Percentiles rank a stretch among this genome's conserved stretches.
Conservation (phyloP, 495 filamentous ascomycete genomes). For the Penicillium goetzii region DNA sequence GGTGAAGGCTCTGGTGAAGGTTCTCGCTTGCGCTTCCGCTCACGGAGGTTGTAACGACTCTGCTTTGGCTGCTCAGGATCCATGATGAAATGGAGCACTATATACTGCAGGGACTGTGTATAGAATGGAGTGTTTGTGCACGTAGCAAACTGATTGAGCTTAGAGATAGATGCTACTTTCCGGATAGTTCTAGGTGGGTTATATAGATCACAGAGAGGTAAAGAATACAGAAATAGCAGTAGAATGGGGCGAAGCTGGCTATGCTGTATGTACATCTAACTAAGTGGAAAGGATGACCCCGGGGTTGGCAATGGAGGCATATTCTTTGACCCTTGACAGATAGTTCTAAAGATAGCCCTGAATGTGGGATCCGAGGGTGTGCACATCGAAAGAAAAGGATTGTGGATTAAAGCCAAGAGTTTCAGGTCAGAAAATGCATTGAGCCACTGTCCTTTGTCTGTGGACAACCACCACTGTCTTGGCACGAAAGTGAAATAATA, state of each 20-base stretch:
- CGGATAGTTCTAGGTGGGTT: neutral
- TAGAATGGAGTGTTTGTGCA: neutral
- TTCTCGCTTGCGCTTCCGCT: neutral
- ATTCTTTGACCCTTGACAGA: neutral
- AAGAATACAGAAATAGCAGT: neutral
- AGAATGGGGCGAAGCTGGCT: neutral
- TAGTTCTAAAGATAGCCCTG: neutral
- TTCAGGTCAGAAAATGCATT: neutral
- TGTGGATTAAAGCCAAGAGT: neutral
- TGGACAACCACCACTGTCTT: neutral
- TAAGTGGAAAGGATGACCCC: neutral
- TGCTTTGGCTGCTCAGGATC: neutral
- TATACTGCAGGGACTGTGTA: neutral
- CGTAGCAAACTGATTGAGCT: neutral
- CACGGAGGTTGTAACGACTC: neutral
- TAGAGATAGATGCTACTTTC: neutral
- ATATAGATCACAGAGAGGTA: neutral
- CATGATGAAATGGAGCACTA: neutral
- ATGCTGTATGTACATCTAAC: neutral
- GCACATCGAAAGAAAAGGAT: neutral
- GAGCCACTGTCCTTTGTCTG: neutral
- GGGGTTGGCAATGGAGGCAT: neutral
- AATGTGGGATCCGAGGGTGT: neutral
- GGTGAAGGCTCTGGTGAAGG: too few relatives aligned
- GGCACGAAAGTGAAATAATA: too few relatives aligned